Base-by-base conservation (phyloP, 768 basidiomycete species). In the Crucibulum laeve region DNA sequence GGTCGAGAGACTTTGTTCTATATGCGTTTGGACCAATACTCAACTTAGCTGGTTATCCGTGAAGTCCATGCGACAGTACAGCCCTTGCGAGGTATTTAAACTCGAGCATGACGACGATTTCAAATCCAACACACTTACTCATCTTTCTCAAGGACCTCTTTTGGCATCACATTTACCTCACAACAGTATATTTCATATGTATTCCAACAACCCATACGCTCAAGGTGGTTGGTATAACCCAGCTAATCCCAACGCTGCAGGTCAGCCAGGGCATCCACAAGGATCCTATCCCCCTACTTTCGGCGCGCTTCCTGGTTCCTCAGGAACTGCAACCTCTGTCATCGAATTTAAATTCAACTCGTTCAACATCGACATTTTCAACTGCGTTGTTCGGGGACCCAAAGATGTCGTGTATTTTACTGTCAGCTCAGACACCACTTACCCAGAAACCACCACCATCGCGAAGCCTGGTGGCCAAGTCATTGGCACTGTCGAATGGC, bases 181-280 rank as follows among this genome's bases (percentile, higher is more conserved):
- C n/a, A n/a, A n/a, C n/a, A n/a, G n/a, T n/a, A n/a, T n/a, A n/a
- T n/a, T n/a, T n/a, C n/a, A 37, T 13, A 37, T 37, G 35, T 37
- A 14, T 19, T n/a, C 35, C 35, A 37, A 37, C 35, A 37, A 37
- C 35, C 35, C 35, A n/a, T 37, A 37, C 35, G 35, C 35, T 13
- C 35, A 37, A 37, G 35, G n/a, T 13, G 35, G 35, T n/a, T 37
- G 35, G 35, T 13, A 10, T 10, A n/a, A n/a, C 6, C 19, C 35
- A 19, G n/a, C 14, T n/a, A 21, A 21, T 19, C 35, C 14, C 10
- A 13, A 37, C 10, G 14, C 35, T n/a, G 15, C 28, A 1, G n/a
- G n/a, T n/a, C 11, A 11, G 4, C 28, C 28, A 11, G 35, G 6
- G 14, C 14, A 2, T 10, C 19, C 19, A n/a, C 19, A 13, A 37